Conservation (phyloP, 2,329 filamentous ascomycete genomes). For the Ophiostoma pallidulum region DNA sequence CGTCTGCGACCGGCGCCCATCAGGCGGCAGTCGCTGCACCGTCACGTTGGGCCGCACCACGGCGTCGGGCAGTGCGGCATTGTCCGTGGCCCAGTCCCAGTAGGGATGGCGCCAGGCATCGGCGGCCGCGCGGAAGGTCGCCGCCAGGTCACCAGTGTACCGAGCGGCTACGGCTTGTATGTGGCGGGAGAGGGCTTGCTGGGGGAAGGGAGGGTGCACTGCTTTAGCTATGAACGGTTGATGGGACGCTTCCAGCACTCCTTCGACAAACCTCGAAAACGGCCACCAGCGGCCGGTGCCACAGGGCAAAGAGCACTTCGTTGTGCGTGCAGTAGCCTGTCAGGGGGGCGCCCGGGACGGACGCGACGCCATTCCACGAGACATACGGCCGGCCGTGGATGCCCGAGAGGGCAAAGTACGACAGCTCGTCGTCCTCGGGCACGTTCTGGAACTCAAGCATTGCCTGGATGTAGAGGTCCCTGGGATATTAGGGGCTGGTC, state of each 20-base stretch:
- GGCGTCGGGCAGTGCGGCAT: constrained; percentile 29
- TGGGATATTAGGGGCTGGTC: not conserved
- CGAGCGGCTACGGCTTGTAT: constrained; percentile 33
- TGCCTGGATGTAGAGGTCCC: constrained; percentile 38
- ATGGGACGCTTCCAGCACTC: no score
- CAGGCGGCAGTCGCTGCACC: constrained; percentile 7
- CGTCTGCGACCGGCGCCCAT: constrained; percentile 13
- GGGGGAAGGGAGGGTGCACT: no score
- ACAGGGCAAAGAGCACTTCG: constrained; percentile 36
- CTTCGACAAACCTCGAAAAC: constrained; percentile 46
- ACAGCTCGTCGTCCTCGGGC: constrained; percentile 29
- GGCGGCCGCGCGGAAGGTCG: constrained; percentile 32
- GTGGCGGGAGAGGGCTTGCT: constrained; percentile 39
- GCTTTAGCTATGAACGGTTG: no score
- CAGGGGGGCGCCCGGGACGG: constrained; percentile 19
- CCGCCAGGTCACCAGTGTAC: constrained; percentile 28
- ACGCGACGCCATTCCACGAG: constrained; percentile 22
- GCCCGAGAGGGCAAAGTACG: constrained; percentile 39
- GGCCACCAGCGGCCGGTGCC: constrained; percentile 43
- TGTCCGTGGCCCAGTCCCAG: constrained; percentile 40
- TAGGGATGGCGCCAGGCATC: constrained; percentile 35
- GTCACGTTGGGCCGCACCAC: constrained; percentile 7
- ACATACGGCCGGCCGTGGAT: constrained; percentile 19
- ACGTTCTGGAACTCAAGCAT: constrained; percentile 30
- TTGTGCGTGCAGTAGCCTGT: constrained; percentile 33